phyloP scores from a whole-genome alignment of 768 basidiomycete genomes.

The Leccinum boreale region DNA sequence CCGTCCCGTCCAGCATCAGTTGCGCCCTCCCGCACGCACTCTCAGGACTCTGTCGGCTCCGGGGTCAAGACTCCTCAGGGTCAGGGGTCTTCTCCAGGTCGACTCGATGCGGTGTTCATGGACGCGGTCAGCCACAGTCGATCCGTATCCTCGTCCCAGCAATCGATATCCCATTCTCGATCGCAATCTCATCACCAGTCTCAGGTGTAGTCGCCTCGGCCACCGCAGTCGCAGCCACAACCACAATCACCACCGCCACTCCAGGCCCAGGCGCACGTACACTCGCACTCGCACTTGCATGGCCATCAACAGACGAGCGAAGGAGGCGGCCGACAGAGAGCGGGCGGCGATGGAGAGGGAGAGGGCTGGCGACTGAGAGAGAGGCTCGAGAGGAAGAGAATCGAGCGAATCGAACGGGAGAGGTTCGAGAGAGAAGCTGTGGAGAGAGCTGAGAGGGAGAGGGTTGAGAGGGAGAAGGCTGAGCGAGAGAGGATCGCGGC shows the following conservation, averaged over 20 bases:
- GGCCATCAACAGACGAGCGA: conserved; percentile 17
- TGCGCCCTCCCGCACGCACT: conserved; percentile 53
- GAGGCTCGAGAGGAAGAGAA: conserved; percentile 11
- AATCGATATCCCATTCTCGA: conserved; percentile 11
- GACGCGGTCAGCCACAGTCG: conserved; percentile 30
- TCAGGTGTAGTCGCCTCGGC: neutral
- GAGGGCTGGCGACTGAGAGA: conserved; percentile 10
- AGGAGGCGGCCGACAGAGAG: conserved; percentile 21
- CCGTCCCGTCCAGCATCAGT: conserved; percentile 45
- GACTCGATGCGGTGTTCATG: conserved; percentile 25
- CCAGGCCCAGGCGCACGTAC: neutral
- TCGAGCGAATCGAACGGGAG: neutral
- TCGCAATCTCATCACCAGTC: conserved; percentile 13
- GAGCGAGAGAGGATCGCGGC: conserved; percentile 12
- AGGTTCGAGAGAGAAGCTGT: conserved; percentile 1
- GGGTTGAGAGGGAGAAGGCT: neutral
- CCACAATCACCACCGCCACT: neutral
- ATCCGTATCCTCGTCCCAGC: conserved; percentile 19
- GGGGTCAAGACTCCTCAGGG: conserved; percentile 32
- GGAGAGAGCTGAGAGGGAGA: conserved; percentile 2
- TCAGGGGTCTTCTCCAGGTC: conserved; percentile 26
- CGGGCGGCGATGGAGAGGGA: conserved; percentile 14
- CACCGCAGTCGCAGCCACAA: neutral
- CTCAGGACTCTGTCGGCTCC: conserved; percentile 39
- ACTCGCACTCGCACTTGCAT: neutral